These are phyloP conservation scores for Pythium myriotylum DNA, from an alignment of 352 stramenopile species.

Conservation along the genomic window DNA sequence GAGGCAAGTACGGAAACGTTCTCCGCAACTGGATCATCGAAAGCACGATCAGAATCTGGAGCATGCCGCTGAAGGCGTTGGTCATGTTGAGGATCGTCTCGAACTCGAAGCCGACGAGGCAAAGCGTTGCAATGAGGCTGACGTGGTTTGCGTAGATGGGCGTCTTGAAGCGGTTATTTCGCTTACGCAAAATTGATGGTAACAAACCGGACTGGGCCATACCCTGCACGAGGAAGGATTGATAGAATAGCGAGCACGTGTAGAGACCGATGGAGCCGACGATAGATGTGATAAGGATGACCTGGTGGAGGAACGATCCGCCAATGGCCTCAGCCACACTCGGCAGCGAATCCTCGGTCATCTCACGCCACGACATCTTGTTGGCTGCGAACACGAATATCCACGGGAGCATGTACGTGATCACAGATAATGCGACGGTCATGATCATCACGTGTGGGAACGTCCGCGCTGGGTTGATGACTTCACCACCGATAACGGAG, in stretches of 20 bases:
- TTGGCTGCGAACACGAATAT: slow-evolving; percentile 7
- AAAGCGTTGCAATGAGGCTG: slow-evolving; percentile 2
- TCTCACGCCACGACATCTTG: not conserved
- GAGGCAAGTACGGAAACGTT: slow-evolving; percentile 38
- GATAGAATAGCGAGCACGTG: slow-evolving; percentile 78
- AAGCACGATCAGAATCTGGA: slow-evolving; percentile 74
- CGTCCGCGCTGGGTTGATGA: slow-evolving; percentile 73
- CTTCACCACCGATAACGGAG: slow-evolving; percentile 80
- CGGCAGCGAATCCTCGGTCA: slow-evolving; percentile 8
- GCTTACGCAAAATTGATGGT: slow-evolving; percentile 63
- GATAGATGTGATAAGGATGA: slow-evolving; percentile 44
- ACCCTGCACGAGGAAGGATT: slow-evolving; percentile 71
- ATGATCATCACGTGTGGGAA: slow-evolving; percentile 82
- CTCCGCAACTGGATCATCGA: slow-evolving; percentile 82
- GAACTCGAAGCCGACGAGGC: slow-evolving; percentile 35
- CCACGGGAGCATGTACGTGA: slow-evolving; percentile 30
- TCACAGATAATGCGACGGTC: slow-evolving; percentile 54
- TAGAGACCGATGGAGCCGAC: slow-evolving; percentile 79
- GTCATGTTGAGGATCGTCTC: slow-evolving; percentile 56
- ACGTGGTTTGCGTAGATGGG: slow-evolving; percentile 16
- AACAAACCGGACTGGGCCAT: slow-evolving; percentile 67
- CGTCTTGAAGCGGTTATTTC: slow-evolving; percentile 11
- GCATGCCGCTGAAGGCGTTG: slow-evolving; percentile 76
- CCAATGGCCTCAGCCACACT: slow-evolving; percentile 32
- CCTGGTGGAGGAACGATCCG: slow-evolving; percentile 66